Conservation (phyloP, 805 yeast genomes). For the Henningerozyma blattae region DNA sequence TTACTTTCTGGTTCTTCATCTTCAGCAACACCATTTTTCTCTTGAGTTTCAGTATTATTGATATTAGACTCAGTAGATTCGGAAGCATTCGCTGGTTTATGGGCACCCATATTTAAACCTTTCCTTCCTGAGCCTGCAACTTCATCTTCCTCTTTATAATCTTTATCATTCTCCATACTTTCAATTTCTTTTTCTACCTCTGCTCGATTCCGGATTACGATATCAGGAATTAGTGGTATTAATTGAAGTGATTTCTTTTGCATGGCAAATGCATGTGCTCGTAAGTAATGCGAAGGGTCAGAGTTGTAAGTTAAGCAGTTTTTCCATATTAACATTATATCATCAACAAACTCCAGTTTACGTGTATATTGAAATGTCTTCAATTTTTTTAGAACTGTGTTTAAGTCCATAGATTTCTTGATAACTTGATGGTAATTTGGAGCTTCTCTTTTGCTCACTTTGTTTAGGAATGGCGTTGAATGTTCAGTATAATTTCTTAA, state of each 20-base stretch:
- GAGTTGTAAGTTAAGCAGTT: constrained; percentile 89
- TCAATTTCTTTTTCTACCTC: constrained; percentile 62
- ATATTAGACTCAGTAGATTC: neutral
- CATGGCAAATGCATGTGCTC: constrained; percentile 94
- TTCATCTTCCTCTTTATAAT: constrained; percentile 24
- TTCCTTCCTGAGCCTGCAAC: constrained; percentile 26
- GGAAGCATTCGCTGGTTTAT: constrained; percentile 12
- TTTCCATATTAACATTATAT: constrained; percentile 87
- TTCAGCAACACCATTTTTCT: neutral
- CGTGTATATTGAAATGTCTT: constrained; percentile 72
- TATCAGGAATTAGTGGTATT: constrained; percentile 82
- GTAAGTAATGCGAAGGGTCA: constrained; percentile 82
- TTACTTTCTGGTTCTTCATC: neutral
- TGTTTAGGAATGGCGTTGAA: constrained; percentile 88
- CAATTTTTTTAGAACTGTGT: constrained; percentile 84
- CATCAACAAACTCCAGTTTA: constrained; percentile 88
- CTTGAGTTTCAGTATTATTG: neutral
- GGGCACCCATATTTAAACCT: constrained; percentile 26
- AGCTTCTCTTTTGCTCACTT: constrained; percentile 96
- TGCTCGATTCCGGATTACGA: constrained; percentile 57
- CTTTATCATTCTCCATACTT: constrained; percentile 27
- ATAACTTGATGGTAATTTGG: constrained; percentile 89
- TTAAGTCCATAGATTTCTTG: constrained; percentile 91
- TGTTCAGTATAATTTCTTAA: constrained; percentile 89
- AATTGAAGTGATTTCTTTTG: constrained; percentile 72